Percentiles rank a stretch among this genome's conserved stretches.
Evolutionary conservation across 495 filamentous ascomycete genomes (phyloP).

Genomic region (Beverwykella pulmonaria): DNA sequence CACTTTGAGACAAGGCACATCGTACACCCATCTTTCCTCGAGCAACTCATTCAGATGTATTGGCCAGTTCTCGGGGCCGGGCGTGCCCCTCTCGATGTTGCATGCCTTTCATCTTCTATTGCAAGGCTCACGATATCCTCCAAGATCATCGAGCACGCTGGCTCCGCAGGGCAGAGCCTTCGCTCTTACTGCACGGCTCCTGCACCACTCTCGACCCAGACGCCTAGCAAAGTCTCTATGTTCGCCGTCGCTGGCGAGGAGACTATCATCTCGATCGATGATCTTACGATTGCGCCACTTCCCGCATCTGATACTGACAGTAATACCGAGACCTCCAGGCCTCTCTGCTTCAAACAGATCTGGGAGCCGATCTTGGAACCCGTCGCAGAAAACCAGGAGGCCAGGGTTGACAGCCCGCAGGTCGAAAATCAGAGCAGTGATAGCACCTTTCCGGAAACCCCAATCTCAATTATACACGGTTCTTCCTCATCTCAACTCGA

Average conservation of each 20-base stretch:
- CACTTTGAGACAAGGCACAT: conserved; percentile 18
- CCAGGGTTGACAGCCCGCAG: no score
- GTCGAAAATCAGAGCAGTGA: no score
- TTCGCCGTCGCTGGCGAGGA: conserved; percentile 4
- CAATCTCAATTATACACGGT: no score
- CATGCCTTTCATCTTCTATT: conserved; percentile 14
- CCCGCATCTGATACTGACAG: neutral
- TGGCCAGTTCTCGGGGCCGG: conserved; percentile 15
- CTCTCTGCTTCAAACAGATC: conserved; percentile 20
- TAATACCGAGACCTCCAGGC: neutral
- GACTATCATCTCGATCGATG: conserved; percentile 12
- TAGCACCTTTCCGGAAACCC: no score
- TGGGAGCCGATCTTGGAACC: no score
- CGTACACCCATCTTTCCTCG: conserved; percentile 22
- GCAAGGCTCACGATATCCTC: conserved; percentile 11
- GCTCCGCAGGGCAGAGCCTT: neutral
- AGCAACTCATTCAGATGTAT: conserved; percentile 23
- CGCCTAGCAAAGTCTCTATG: conserved; percentile 14
- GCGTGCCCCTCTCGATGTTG: neutral
- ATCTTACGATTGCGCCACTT: conserved; percentile 12
- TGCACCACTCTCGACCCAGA: conserved; percentile 5
- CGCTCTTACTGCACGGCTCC: neutral
- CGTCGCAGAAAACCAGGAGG: no score
- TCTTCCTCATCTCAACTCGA: no score
- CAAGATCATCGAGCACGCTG: neutral